Evolutionary conservation across 371 early-diverging fungal genomes (phyloP).

Genomic region (Fennellomyces sp.): DNA sequence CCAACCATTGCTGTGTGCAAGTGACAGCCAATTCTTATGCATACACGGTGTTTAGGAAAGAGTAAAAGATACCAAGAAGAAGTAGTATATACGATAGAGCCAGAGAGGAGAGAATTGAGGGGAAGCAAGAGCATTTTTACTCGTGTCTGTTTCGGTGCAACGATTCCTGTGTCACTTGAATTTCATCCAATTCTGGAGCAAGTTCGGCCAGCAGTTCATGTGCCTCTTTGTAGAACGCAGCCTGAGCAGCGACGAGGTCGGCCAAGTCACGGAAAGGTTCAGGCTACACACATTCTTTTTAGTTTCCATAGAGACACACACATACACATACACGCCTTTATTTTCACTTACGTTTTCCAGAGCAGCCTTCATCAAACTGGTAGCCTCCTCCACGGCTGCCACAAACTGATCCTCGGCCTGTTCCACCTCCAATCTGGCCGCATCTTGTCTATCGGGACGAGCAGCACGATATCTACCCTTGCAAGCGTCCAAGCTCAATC

Average conservation of each 20-base stretch:
- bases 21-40: too few species aligned
- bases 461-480: constrained; percentile 77
- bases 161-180: constrained; percentile 88
- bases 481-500: constrained; percentile 84
- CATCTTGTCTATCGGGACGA: constrained; percentile 68
- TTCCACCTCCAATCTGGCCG: constrained; percentile 79
- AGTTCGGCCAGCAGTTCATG: constrained; percentile 78
- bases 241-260: constrained; percentile 85
- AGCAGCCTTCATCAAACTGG: constrained; percentile 87
- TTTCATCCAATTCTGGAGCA: constrained; percentile 91
- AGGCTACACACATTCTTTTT: constrained; percentile 49
- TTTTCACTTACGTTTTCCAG: constrained; percentile 71
- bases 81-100: too few species aligned
- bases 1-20: too few species aligned
- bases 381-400: constrained; percentile 89
- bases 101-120: neutral
- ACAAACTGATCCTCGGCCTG: constrained; percentile 93
- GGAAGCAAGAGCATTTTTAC: constrained; percentile 17
- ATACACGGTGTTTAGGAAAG: too few species aligned
- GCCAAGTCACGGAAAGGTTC: constrained; percentile 84
- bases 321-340: neutral
- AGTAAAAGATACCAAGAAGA: neutral
- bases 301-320: neutral
- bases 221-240: constrained; percentile 83
- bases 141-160: constrained; percentile 69